Conservation (phyloP, 2,329 filamentous ascomycete genomes). For the Apiospora sp. region DNA sequence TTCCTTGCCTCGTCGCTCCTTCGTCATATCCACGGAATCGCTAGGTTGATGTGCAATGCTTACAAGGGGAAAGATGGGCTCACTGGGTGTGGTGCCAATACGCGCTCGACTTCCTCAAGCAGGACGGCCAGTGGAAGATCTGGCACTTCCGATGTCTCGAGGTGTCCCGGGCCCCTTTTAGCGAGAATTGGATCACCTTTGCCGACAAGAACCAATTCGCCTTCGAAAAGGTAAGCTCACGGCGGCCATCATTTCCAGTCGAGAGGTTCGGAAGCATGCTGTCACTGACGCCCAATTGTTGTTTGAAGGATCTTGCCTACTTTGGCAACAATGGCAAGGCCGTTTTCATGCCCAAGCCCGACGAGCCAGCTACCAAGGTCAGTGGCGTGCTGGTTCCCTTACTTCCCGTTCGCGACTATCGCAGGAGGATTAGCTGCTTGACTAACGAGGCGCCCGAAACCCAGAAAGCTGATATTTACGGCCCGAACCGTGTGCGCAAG, state of each 20-base stretch:
- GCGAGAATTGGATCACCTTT: slow-evolving; percentile 14
- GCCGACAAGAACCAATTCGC: slow-evolving; percentile 9
- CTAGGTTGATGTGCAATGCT: too few relatives aligned
- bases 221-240: not conserved
- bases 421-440: not conserved
- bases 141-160: slow-evolving; percentile 15
- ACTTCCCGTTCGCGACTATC: not conserved
- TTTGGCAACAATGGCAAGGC: slow-evolving; percentile 1
- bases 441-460: not conserved
- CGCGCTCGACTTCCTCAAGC: slow-evolving; percentile 14
- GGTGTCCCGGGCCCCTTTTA: not conserved
- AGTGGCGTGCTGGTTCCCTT: not conserved
- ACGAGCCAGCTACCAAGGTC: not conserved
- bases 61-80: too few relatives aligned
- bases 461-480: slow-evolving; percentile 10
- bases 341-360: not conserved
- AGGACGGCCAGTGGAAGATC: slow-evolving; percentile 13
- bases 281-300: too few relatives aligned
- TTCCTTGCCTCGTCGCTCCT: not conserved
- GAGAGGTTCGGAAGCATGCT: too few relatives aligned
- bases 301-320: slow-evolving; percentile 5
- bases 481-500: slow-evolving; percentile 8
- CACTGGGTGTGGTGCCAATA: slow-evolving; percentile 18
- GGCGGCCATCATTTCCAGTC: too few relatives aligned
- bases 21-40: too few relatives aligned